Percentiles rank a stretch among this genome's conserved stretches.
Conservation (phyloP, 768 basidiomycete genomes). For the Lactifluus pinguis region DNA sequence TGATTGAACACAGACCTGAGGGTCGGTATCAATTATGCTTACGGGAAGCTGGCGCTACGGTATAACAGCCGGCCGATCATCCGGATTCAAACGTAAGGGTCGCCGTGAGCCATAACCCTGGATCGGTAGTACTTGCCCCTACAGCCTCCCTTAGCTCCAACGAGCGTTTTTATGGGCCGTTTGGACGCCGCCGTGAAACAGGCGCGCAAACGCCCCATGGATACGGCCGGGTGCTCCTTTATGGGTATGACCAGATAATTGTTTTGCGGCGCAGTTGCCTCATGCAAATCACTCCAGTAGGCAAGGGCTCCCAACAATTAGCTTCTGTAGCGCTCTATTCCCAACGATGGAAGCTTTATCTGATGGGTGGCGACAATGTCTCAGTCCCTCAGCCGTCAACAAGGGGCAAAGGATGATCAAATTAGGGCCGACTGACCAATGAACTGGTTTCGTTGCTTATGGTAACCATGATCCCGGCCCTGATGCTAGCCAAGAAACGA, state of each 20-base stretch:
- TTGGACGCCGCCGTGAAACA: slow-evolving; percentile 2
- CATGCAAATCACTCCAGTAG: slow-evolving; percentile 14
- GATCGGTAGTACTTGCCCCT: slow-evolving; percentile 8
- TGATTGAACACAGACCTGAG: not conserved
- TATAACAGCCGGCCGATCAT: slow-evolving; percentile 6
- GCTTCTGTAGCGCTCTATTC: slow-evolving; percentile 10
- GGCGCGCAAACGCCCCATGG: slow-evolving; percentile 8
- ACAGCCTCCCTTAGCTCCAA: not conserved
- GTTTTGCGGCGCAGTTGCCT: slow-evolving; percentile 14
- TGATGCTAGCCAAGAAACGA: slow-evolving; percentile 1
- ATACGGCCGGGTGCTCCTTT: not conserved
- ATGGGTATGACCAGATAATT: not conserved
- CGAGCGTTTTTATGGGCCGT: not conserved
- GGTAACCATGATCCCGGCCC: slow-evolving; percentile 9
- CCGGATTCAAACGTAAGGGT: slow-evolving; percentile 10
- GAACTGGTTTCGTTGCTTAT: slow-evolving; percentile 3
- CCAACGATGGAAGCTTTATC: slow-evolving; percentile 6
- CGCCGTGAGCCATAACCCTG: slow-evolving; percentile 7
- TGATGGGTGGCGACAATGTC: slow-evolving; percentile 14
- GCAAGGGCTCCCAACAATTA: slow-evolving; percentile 8
- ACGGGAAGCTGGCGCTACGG: slow-evolving; percentile 15
- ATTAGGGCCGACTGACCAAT: slow-evolving; percentile 7
- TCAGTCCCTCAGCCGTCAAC: not conserved
- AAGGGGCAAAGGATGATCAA: slow-evolving; percentile 14
- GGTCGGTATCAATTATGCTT: slow-evolving; percentile 9